phyloP scores from a whole-genome alignment of 1,284 basidiomycete genomes.

The Puccinia triticina region DNA sequence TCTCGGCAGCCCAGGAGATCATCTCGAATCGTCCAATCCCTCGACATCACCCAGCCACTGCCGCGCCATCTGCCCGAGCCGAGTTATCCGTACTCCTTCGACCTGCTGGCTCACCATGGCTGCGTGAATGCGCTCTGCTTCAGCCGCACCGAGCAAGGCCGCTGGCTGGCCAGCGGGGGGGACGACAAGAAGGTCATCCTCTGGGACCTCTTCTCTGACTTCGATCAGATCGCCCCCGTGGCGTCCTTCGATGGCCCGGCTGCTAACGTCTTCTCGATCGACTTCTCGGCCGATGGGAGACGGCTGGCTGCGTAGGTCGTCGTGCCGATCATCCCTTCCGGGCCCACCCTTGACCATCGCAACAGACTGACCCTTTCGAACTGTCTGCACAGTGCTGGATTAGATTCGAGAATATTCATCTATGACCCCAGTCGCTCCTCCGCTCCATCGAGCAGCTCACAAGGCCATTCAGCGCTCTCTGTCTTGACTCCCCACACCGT shows the following conservation, averaged over 20 bases:
- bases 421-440: conserved; percentile 19
- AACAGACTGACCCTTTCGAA: neutral
- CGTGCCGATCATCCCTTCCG: neutral
- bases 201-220: conserved; percentile 39
- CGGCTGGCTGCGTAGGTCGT: conserved; percentile 25
- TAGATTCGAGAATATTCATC: conserved; percentile 42
- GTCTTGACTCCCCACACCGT: conserved; percentile 26
- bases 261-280: conserved; percentile 43
- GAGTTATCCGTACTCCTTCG: conserved; percentile 38
- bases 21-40: conserved; percentile 2
- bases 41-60: conserved; percentile 20
- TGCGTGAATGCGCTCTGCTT: conserved; percentile 41
- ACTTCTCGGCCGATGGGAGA: conserved; percentile 31
- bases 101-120: conserved; percentile 18
- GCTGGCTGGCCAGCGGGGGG: conserved; percentile 28
- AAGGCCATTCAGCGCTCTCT: neutral
- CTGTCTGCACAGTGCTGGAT: neutral
- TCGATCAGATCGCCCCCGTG: conserved; percentile 37
- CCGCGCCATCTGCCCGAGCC: neutral
- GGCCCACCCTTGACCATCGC: neutral
- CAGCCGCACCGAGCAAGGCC: conserved; percentile 16
- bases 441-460: neutral
- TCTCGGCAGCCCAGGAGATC: neutral
- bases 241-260: conserved; percentile 22
- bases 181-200: conserved; percentile 38